Conservation (phyloP, 164 flowering plant genomes). For the Berberis vulgaris region DNA sequence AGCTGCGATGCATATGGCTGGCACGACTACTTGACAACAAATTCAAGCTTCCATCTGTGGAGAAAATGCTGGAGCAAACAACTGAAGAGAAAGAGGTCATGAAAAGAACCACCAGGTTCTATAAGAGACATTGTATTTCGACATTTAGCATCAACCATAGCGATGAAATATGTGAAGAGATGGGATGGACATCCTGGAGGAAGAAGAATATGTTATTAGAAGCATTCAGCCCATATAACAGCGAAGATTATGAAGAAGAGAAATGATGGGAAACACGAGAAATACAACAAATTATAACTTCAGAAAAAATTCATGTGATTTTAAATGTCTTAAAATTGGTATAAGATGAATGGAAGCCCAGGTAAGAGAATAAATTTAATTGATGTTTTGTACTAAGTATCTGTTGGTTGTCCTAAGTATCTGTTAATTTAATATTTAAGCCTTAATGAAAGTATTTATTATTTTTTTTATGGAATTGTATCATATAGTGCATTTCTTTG, state of each 20-base stretch:
- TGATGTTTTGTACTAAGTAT: too few relatives aligned
- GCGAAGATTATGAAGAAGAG: constrained; percentile 50
- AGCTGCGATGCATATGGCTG: constrained; percentile 82
- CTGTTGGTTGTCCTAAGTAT: too few relatives aligned
- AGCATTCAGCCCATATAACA: constrained; percentile 68
- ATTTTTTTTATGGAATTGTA: too few relatives aligned
- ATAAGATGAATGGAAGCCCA: too few relatives aligned
- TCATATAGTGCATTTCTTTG: too few relatives aligned
- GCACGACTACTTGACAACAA: constrained; percentile 39
- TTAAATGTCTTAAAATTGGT: too few relatives aligned
- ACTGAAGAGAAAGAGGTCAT: constrained; percentile 52
- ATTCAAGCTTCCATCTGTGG: constrained; percentile 68
- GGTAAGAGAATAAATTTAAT: too few relatives aligned
- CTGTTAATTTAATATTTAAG: too few relatives aligned
- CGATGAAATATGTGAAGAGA: constrained; percentile 83
- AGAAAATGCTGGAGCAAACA: constrained; percentile 56
- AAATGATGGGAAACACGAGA: constrained; percentile 7
- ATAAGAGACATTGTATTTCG: constrained; percentile 79
- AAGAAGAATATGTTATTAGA: constrained; percentile 68
- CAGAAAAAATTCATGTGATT: too few relatives aligned
- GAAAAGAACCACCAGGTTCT: constrained; percentile 72
- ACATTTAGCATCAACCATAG: constrained; percentile 79
- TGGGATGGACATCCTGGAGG: constrained; percentile 89
- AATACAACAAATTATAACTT: too few relatives aligned
- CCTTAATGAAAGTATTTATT: too few relatives aligned